phyloP scores from a whole-genome alignment of 2,329 filamentous ascomycete species.

The Fusarium setosum region DNA sequence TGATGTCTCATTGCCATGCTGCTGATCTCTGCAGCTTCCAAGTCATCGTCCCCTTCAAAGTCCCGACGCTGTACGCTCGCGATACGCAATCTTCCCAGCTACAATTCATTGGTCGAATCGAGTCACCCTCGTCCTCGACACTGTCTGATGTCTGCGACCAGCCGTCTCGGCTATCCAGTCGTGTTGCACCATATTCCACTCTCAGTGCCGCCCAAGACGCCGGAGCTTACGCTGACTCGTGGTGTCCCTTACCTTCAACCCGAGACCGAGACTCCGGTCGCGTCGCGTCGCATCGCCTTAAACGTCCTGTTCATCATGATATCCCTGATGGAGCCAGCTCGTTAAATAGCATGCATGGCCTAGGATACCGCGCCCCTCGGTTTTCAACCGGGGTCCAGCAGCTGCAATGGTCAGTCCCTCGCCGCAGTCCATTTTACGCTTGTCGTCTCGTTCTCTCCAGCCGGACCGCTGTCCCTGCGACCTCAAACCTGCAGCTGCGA shows the following conservation, averaged over 20 bases:
- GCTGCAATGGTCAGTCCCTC: no score
- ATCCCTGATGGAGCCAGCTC: neutral
- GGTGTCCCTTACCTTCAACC: neutral
- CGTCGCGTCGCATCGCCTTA: conserved; percentile 8
- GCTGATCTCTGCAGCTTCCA: conserved; percentile 8
- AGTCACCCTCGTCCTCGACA: neutral
- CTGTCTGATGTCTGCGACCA: neutral
- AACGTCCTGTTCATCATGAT: neutral
- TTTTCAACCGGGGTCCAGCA: neutral
- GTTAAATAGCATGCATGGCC: conserved; percentile 32
- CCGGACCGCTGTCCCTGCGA: conserved; percentile 10
- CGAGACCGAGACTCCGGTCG: neutral
- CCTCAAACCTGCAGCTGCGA: conserved; percentile 7
- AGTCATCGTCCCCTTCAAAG: neutral
- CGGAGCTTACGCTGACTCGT: conserved; percentile 1
- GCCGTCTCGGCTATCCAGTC: neutral
- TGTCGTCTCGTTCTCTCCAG: neutral
- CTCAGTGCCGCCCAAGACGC: neutral
- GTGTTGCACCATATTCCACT: neutral
- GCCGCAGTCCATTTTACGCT: conserved; percentile 2
- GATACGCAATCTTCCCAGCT: neutral
- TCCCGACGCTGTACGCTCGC: neutral
- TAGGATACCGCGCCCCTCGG: conserved; percentile 1
- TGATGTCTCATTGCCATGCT: conserved; percentile 7
- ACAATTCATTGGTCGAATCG: neutral